A percentile compares a stretch with the other conserved stretches of the same genome.
These are phyloP conservation scores for Botryotinia convoluta DNA, from an alignment of 2,329 filamentous ascomycete species.

Conservation along the genomic window DNA sequence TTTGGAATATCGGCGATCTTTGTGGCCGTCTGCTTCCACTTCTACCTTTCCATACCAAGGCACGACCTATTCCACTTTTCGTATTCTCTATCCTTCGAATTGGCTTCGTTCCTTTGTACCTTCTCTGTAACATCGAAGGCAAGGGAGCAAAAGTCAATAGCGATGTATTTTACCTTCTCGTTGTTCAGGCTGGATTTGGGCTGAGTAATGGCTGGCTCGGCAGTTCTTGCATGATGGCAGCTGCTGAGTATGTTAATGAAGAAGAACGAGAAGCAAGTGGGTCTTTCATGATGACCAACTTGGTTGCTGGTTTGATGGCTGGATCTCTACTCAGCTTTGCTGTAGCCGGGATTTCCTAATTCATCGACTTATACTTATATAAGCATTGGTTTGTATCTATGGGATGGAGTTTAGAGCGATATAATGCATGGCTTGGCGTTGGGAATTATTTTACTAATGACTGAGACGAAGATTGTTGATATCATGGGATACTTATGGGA, in stretches of 20 bases:
- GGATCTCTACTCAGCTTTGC: conserved; percentile 92
- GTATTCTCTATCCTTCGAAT: conserved; percentile 62
- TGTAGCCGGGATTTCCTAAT: conserved; percentile 44
- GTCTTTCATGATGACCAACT: conserved; percentile 87
- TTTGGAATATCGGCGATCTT: conserved; percentile 92
- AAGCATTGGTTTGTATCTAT: not conserved
- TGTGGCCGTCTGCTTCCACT: conserved; percentile 68
- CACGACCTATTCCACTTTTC: conserved; percentile 67
- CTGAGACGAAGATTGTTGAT: not conserved
- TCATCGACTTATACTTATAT: not conserved
- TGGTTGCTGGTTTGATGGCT: conserved; percentile 77
- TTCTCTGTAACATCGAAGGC: conserved; percentile 83
- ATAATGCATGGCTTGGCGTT: conserved; percentile 13
- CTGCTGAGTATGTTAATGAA: conserved; percentile 74
- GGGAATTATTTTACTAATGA: not conserved
- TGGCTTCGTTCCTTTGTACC: conserved; percentile 77
- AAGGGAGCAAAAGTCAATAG: conserved; percentile 71
- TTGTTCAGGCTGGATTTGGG: conserved; percentile 83
- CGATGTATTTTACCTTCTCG: conserved; percentile 81
- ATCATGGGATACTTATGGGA: not conserved
- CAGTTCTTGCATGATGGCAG: conserved; percentile 88
- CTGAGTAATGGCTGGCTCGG: conserved; percentile 84
- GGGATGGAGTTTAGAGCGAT: conserved; percentile 12
- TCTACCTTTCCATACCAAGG: conserved; percentile 55
- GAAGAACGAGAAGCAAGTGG: conserved; percentile 85